phyloP scores from a whole-genome alignment of 768 basidiomycete species.

The Gloeostereum incarnatum region DNA sequence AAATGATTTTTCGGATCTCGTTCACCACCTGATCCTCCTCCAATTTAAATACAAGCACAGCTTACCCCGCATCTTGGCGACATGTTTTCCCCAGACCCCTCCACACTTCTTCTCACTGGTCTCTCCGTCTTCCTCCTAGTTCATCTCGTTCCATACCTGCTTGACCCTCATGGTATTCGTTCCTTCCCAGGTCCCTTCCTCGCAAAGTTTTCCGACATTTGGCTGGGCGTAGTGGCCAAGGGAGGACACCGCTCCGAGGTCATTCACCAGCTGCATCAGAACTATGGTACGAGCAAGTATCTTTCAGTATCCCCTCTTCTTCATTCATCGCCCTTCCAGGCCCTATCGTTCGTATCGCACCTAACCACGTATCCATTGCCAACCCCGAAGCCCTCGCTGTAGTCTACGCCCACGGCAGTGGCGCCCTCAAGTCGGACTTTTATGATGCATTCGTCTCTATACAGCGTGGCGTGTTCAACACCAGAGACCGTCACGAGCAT shows the following conservation, averaged over 20 bases:
- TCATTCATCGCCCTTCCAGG: constrained; percentile 25
- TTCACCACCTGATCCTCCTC: too few species aligned
- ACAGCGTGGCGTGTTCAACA: constrained; percentile 67
- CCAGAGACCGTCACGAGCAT: constrained; percentile 69
- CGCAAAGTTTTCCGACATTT: constrained; percentile 64
- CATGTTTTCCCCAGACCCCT: too few species aligned
- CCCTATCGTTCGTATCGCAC: constrained; percentile 60
- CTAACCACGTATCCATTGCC: constrained; percentile 69
- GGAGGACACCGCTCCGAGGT: constrained; percentile 68
- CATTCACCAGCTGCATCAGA: constrained; percentile 65
- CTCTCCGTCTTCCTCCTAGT: constrained; percentile 19
- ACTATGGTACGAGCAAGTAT: constrained; percentile 44
- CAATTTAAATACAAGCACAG: too few species aligned
- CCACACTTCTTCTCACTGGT: too few species aligned
- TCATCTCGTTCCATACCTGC: constrained; percentile 40
- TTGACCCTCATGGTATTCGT: constrained; percentile 52
- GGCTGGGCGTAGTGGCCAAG: constrained; percentile 59
- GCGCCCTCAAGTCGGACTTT: constrained; percentile 73
- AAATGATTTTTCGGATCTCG: too few species aligned
- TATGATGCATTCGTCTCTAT: constrained; percentile 77
- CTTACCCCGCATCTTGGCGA: too few species aligned
- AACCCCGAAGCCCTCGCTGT: constrained; percentile 68
- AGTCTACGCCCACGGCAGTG: constrained; percentile 78
- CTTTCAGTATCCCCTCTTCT: neutral
- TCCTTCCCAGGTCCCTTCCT: constrained; percentile 58